Conservation (phyloP, 148 eudicot species). For the Heliamphora exappendiculata region DNA sequence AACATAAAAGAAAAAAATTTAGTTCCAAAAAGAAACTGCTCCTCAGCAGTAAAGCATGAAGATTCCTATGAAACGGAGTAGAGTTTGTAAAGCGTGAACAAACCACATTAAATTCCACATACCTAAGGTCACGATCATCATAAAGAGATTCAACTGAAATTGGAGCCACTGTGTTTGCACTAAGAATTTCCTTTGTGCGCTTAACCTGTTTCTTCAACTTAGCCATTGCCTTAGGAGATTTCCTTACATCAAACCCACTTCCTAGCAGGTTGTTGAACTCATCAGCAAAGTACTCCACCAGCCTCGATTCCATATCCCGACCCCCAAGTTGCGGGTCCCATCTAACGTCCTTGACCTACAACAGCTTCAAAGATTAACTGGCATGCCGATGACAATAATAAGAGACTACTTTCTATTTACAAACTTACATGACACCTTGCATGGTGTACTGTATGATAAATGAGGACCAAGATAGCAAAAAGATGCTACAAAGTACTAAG, state of each 20-base stretch:
- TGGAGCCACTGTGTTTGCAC: constrained; percentile 89
- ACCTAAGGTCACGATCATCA: constrained; percentile 97
- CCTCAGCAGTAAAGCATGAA: neutral
- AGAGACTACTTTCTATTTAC: neutral
- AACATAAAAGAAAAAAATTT: neutral
- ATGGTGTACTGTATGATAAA: neutral
- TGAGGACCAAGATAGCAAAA: neutral
- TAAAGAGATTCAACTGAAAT: constrained; percentile 91
- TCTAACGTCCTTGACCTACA: constrained; percentile 87
- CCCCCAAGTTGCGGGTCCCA: constrained; percentile 97
- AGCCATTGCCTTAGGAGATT: constrained; percentile 90
- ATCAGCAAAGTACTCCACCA: constrained; percentile 89
- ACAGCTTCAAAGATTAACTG: constrained; percentile 1
- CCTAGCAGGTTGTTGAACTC: constrained; percentile 85
- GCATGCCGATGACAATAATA: neutral
- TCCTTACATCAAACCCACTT: constrained; percentile 71
- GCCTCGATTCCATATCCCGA: constrained; percentile 76
- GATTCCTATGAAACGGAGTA: neutral
- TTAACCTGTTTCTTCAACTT: constrained; percentile 98
- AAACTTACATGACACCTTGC: neutral
- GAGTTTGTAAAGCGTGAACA: neutral
- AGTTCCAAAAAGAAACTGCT: neutral
- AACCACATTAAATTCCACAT: constrained; percentile 3
- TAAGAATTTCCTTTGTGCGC: constrained; percentile 91
- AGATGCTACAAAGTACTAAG: neutral